Evolutionary conservation across 352 stramenopile species (phyloP), one percentile per base, ranked within the genome.

Genomic region (Phytophthora pistaciae): DNA sequence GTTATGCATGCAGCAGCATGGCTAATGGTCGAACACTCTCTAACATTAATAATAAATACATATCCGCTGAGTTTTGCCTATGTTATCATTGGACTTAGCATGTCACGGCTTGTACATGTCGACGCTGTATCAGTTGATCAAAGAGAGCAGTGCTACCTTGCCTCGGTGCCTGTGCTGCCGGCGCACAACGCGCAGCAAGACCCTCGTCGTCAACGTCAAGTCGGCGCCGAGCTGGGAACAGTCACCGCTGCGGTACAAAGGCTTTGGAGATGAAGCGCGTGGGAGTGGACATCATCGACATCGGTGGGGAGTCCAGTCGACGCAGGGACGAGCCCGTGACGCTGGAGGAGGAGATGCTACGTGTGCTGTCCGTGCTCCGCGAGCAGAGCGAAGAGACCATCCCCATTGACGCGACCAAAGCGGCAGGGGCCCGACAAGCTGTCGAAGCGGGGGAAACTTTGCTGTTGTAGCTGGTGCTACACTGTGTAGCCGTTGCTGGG

Each of bases 231-330:
- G 18, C 50, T 90, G 10, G 50, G 64, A 14, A 87, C 74, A 2
- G 70, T 69, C 6, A 76, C 91, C 23, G 46, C 64, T 16, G 94
- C 97, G 5, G 84, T 99, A 8, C 56, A 11, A 90, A 91, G 21
- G 95, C 96, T 1, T 65, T 98, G 11, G 74, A 95, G 58, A 97
- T 99, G 91, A 85, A 91, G 48, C 64, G 75, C 9, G 70, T 96
- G 97, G 98, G 7, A n/a, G 97, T 98, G 5, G 84, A 94, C 53
- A 97, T 99, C 56, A 87, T 99, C 42, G 98, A 99, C 78, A 96
- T 99, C 75, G 98, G 98, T 48, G 98, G 98, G n/a, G 98, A 99
- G 83, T 99, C 96, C 1, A 99, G 95, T 60, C 88, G 97, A 18
- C 98, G 98, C n/a, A 95, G 96, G n/a, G 98, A 98, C 0, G 76